phyloP scores from a whole-genome alignment of 441 rosid genomes.

The Cnidoscolus chayamansa region DNA sequence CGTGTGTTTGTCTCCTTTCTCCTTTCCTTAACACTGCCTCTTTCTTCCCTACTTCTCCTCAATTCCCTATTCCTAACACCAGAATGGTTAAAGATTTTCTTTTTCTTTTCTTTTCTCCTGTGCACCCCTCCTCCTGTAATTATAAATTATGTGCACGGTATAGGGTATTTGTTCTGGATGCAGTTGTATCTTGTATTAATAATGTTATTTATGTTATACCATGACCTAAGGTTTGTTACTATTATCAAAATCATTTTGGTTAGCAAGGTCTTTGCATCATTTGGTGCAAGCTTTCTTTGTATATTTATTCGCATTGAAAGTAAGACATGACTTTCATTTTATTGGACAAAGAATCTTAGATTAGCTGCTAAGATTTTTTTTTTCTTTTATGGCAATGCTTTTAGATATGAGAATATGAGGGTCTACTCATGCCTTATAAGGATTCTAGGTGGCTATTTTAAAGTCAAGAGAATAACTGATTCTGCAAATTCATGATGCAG shows the following conservation, averaged over 20 bases:
- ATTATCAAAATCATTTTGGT: not conserved
- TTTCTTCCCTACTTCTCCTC: conserved; percentile 82
- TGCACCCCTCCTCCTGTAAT: conserved; percentile 28
- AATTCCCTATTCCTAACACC: conserved; percentile 59
- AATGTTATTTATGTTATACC: not conserved
- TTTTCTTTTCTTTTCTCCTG: conserved; percentile 27
- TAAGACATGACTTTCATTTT: not conserved
- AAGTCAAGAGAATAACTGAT: not conserved
- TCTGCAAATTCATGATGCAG: conserved; percentile 1
- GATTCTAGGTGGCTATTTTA: not conserved
- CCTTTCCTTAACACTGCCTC: conserved; percentile 93
- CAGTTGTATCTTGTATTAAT: not conserved
- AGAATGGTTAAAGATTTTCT: conserved; percentile 33
- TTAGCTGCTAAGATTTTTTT: not conserved
- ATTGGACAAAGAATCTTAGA: not conserved
- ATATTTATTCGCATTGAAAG: not conserved
- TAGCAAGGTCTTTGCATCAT: not conserved
- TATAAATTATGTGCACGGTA: conserved; percentile 28
- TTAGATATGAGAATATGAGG: not conserved
- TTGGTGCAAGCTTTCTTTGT: not conserved
- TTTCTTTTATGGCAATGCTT: not conserved
- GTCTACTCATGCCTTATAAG: conserved; percentile 2
- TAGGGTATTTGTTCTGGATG: conserved; percentile 11
- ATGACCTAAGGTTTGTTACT: not conserved
- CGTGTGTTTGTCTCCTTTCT: conserved; percentile 99